Conservation (phyloP, 495 filamentous ascomycete species). For the Thermochaetoides thermophila region DNA sequence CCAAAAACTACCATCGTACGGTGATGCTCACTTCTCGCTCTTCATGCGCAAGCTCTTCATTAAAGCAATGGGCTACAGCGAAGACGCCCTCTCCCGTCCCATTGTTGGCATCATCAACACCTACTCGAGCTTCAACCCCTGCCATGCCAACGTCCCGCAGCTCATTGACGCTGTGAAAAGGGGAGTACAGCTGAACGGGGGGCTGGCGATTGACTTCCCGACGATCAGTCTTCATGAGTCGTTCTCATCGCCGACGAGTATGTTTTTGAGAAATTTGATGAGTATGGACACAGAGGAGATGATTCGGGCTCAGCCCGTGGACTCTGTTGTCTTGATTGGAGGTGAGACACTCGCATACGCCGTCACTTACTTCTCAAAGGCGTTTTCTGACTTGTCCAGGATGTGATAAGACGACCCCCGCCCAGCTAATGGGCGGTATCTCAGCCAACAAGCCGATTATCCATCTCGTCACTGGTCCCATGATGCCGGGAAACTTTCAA, state of each 20-base stretch:
- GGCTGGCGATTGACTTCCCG: conserved; percentile 49
- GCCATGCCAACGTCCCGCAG: conserved; percentile 52
- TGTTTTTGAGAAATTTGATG: conserved; percentile 55
- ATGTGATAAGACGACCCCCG: conserved; percentile 55
- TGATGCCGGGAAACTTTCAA: conserved; percentile 49
- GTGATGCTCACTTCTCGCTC: conserved; percentile 53
- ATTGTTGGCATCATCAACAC: conserved; percentile 56
- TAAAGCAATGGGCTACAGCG: conserved; percentile 52
- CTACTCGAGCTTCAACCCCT: conserved; percentile 51
- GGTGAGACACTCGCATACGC: conserved; percentile 31
- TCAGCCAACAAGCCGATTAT: conserved; percentile 54
- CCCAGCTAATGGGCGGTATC: conserved; percentile 55
- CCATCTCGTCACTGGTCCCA: conserved; percentile 48
- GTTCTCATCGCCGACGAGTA: conserved; percentile 50
- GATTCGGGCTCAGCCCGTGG: conserved; percentile 49
- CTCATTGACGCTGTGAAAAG: conserved; percentile 50
- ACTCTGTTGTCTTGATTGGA: conserved; percentile 49
- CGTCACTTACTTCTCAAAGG: no score
- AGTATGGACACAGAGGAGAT: conserved; percentile 63
- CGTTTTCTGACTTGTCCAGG: no score
- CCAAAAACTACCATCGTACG: conserved; percentile 49
- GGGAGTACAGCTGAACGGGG: conserved; percentile 45
- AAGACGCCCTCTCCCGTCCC: conserved; percentile 48
- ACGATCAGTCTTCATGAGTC: conserved; percentile 51
- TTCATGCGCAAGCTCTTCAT: conserved; percentile 59